Evolutionary conservation across 2,329 filamentous ascomycete genomes (phyloP).

Genomic region (Helicocarpus griseus): DNA sequence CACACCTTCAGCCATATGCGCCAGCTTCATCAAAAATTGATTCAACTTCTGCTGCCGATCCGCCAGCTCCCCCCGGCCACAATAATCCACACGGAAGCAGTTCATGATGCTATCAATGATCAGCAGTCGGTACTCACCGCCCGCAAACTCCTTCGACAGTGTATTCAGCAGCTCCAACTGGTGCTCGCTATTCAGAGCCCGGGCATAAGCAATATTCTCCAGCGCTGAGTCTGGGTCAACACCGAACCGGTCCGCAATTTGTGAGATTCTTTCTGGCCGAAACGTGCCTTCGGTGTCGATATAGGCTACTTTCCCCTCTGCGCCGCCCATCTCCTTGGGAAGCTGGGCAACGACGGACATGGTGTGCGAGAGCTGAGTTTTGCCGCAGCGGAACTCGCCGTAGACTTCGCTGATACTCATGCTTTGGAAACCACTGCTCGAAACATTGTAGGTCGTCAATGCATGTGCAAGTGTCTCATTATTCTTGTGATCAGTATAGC

Average conservation of each 20-base stretch:
- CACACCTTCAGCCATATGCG: conserved; percentile 54
- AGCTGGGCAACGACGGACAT: conserved; percentile 56
- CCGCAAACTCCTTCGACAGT: conserved; percentile 51
- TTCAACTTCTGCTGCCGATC: conserved; percentile 61
- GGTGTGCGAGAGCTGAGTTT: conserved; percentile 60
- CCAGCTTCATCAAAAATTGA: conserved; percentile 53
- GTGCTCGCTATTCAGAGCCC: conserved; percentile 57
- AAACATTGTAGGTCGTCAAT: not conserved
- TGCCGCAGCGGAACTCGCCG: conserved; percentile 47
- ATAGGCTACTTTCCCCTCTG: conserved; percentile 59
- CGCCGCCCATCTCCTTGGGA: conserved; percentile 51
- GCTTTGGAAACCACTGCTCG: conserved; percentile 53
- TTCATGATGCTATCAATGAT: conserved; percentile 64
- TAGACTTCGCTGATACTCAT: conserved; percentile 55
- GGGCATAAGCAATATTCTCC: conserved; percentile 58
- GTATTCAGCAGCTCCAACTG: conserved; percentile 55
- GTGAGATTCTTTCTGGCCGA: conserved; percentile 55
- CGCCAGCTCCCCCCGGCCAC: conserved; percentile 56
- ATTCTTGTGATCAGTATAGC: conserved; percentile 3
- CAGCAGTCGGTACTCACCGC: conserved; percentile 55
- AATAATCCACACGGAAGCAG: conserved; percentile 58
- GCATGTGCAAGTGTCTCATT: not conserved
- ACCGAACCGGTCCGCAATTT: conserved; percentile 58
- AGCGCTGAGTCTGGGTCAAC: conserved; percentile 49
- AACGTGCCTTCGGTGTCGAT: conserved; percentile 61